A percentile compares a stretch with the other conserved stretches of the same genome.
Conservation (phyloP, 2,329 filamentous ascomycete species). For the Taxawa tesnikishii region DNA sequence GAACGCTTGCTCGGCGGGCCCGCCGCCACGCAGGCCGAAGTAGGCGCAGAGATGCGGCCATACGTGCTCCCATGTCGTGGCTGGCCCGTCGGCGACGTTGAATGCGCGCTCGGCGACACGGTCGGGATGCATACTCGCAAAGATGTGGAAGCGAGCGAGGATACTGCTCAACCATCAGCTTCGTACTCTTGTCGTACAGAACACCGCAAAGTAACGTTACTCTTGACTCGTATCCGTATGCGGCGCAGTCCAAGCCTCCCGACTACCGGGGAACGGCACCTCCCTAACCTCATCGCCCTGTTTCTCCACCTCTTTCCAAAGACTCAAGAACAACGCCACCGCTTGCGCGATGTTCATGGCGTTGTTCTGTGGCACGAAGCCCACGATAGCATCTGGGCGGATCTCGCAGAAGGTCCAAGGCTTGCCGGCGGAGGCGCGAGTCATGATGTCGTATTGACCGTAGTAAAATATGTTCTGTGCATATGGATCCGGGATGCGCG, state of each 20-base stretch:
- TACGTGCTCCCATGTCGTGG: slow-evolving; percentile 11
- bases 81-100: slow-evolving; percentile 14
- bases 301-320: slow-evolving; percentile 23
- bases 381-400: slow-evolving; percentile 25
- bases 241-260: slow-evolving; percentile 19
- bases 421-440: slow-evolving; percentile 17
- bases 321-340: slow-evolving; percentile 21
- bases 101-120: slow-evolving; percentile 8
- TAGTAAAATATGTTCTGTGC: slow-evolving; percentile 23
- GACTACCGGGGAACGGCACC: slow-evolving; percentile 23
- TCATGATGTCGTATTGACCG: slow-evolving; percentile 23
- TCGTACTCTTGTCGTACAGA: too few species aligned
- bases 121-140: slow-evolving; percentile 7
- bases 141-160: slow-evolving; percentile 14
- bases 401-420: slow-evolving; percentile 25
- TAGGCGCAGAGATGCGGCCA: slow-evolving; percentile 14
- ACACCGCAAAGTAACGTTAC: too few species aligned
- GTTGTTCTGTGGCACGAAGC: slow-evolving; percentile 26
- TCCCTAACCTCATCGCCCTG: slow-evolving; percentile 20
- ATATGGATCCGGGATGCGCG: slow-evolving; percentile 18
- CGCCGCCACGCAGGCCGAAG: slow-evolving; percentile 13
- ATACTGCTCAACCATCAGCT: too few species aligned
- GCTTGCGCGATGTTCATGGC: slow-evolving; percentile 22
- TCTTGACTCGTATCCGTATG: slow-evolving; percentile 22
- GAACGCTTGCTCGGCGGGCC: slow-evolving; percentile 13